Base-by-base conservation (phyloP, 2,329 filamentous ascomycete species). In the Colletotrichum sojae region DNA sequence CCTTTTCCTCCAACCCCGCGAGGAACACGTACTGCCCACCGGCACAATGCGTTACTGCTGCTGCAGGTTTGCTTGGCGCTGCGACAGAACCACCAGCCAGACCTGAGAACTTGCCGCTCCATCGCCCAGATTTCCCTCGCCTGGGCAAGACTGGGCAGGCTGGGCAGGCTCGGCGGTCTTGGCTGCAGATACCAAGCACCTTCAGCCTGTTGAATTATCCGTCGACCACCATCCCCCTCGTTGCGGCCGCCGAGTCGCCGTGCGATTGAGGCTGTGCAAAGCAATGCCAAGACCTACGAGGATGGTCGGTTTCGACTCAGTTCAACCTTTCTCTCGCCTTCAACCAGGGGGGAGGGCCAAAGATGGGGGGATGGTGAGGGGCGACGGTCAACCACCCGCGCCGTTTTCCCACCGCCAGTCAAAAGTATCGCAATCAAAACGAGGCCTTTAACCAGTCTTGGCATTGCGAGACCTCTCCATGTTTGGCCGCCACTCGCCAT, bases 171-270 rank as follows among this genome's bases (percentile, higher is more conserved):
- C 43, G 66, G 62, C 66, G 55, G 45, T 60, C 66, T 69, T 69
- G 66, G 66, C 66, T 69, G 62, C 66, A 69, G 62, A 66, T 56
- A 69, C 66, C 51, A 66, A 66, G 54, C 66, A 66, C 61, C 48
- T 43, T 51, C 66, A 55, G 55, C 54, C 43, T 59, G 61, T 59
- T 36, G 31, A 10, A 36, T 36, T 36, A 36, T 36, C 31, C 31
- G 31, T 36, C 31, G 31, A 36, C 31, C 31, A 36, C 31, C 31
- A 36, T 36, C 31, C 31, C 31, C 31, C 52, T 46, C 18, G 45
- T 56, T 69, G 66, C 66, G 62, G 40, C 62, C 66, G 66, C 54
- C 60, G 54, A 48, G 46, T 65, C 54, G 65, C 55, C 43, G 55
- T 66, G 52, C 55, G 45, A 67, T 54, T 54, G 66, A 66, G 66